Base-by-base conservation (phyloP, 768 basidiomycete genomes). In the Suillus hirtellus region DNA sequence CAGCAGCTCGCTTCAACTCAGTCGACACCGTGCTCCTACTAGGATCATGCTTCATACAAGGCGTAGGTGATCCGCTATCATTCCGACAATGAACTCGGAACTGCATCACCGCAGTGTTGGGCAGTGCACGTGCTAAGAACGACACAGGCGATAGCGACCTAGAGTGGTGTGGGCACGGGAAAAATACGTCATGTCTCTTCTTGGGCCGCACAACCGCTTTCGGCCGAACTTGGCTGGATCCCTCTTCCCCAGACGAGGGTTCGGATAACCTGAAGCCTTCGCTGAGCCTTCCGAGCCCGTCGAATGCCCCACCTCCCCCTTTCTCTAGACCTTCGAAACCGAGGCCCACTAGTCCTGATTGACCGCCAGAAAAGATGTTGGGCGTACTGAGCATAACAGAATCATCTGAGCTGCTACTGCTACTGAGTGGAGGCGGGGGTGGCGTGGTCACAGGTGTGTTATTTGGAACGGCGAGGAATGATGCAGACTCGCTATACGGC, bases 141-240 rank as follows among this genome's bases (percentile, higher is more conserved):
- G 72, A 63, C 10, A 64, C 67, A 42, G 60, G 37, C 54, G 60
- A 40, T 3, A 40, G 37, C 34, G 60, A 59, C 50, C 53, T 50
- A 61, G 52, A 40, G 15, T 38, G 60, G 19, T 40, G 14, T 8
- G 42, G 60, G 43, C 71, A 75, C 19, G 43, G n/a, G 46, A 73
- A 75, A 63, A 75, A 75, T 60, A 74, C 69, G 37, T 75, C 74
- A 19, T 72, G 67, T 1, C 50, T 64, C 49, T 47, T 75, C 40
- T 53, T 56, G 0, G 74, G 73, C 2, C 61, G 71, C 12, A 69
- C 65, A 59, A 49, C 62, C 49, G 63, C 61, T 17, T 67, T 66
- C 4, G 61, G 65, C 1, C 63, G 74, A 19, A 37, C 19, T 11
- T 62, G n/a, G 40, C 17, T 27, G 14, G 37, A 24, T 4, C 27